Conservation (phyloP, 768 basidiomycete species). For the Dioszegia aurantiaca region DNA sequence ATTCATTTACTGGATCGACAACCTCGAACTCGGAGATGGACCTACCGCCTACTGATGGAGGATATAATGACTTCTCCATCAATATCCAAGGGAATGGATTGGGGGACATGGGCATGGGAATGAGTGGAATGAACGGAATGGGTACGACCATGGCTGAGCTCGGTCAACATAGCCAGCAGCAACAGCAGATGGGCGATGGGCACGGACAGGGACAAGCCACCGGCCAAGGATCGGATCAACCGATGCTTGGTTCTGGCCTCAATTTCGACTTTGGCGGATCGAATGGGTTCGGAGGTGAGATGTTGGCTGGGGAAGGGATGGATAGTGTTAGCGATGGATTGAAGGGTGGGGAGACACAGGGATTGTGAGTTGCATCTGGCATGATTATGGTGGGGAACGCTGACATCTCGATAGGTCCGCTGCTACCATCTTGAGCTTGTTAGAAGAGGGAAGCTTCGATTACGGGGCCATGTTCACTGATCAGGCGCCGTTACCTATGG, state of each 20-base stretch:
- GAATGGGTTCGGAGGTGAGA: conserved; percentile 36
- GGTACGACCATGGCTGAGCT: too few relatives aligned
- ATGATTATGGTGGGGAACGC: not conserved
- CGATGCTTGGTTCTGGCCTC: conserved; percentile 2
- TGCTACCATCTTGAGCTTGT: conserved; percentile 46
- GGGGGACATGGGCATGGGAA: conserved; percentile 6
- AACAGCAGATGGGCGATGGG: too few relatives aligned
- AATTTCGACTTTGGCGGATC: conserved; percentile 30
- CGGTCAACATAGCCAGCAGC: too few relatives aligned
- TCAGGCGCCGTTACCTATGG: conserved; percentile 37
- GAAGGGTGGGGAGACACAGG: conserved; percentile 27
- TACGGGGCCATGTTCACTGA: conserved; percentile 47
- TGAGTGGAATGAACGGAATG: not conserved
- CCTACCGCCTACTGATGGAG: not conserved
- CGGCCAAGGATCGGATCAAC: not conserved
- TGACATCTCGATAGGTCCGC: conserved; percentile 39
- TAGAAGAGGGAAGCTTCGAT: conserved; percentile 51
- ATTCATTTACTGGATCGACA: too few relatives aligned
- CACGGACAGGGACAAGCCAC: too few relatives aligned
- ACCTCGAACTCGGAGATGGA: not conserved
- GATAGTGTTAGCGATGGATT: conserved; percentile 42
- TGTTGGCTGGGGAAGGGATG: conserved; percentile 40
- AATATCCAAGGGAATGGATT: conserved; percentile 23
- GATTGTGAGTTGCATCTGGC: conserved; percentile 30
- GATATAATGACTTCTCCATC: conserved; percentile 12